Conservation (phyloP, 2,329 filamentous ascomycete genomes). For the Colletotrichum sp. region DNA sequence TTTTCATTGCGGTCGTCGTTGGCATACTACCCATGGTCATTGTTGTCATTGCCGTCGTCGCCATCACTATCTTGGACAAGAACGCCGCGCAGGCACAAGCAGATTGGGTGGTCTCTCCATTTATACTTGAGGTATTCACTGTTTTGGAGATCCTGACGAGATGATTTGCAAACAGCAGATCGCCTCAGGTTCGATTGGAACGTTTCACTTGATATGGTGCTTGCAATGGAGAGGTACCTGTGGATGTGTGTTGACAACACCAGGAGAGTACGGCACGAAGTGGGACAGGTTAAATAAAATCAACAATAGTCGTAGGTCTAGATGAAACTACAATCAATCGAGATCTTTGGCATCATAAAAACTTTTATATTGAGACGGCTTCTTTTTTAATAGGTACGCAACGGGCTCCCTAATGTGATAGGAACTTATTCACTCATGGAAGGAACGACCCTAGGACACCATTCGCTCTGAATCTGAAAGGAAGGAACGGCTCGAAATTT, state of each 20-base stretch:
- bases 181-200: background rate
- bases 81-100: background rate
- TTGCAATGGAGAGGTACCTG: background rate
- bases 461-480: background rate
- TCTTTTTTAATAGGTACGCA: too few species aligned
- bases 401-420: fast-evolving
- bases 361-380: too few species aligned
- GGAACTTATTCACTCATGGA: fast-evolving
- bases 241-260: background rate
- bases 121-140: too few species aligned
- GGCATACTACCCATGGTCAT: background rate
- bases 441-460: background rate
- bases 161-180: background rate
- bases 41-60: background rate
- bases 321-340: background rate
- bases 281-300: fast-evolving
- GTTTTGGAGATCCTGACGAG: too few species aligned
- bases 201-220: background rate
- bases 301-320: background rate
- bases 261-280: background rate
- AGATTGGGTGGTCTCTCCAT: background rate
- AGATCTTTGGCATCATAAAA: background rate
- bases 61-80: too few species aligned
- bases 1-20: background rate
- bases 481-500: background rate